Evolutionary conservation across 2,329 filamentous ascomycete species (phyloP).

Genomic region (Bimuria novae-zelandiae): DNA sequence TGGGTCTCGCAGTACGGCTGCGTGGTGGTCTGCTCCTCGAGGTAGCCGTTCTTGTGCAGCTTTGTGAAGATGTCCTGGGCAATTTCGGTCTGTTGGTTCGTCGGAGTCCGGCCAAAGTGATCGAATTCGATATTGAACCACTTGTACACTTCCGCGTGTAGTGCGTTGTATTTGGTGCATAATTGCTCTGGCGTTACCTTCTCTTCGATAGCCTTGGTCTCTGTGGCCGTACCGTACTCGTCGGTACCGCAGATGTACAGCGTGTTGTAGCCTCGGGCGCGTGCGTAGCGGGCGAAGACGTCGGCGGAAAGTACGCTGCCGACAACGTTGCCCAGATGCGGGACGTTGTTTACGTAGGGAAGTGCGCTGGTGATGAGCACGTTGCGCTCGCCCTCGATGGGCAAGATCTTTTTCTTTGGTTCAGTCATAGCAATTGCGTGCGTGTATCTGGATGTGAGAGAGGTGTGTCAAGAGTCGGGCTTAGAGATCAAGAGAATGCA

Average conservation of each 20-base stretch:
- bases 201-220: conserved; percentile 92
- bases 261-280: conserved; percentile 76
- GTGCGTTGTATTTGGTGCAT: conserved; percentile 88
- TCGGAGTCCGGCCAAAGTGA: conserved; percentile 92
- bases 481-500: not conserved
- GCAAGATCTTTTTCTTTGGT: conserved; percentile 52
- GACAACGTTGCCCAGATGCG: conserved; percentile 68
- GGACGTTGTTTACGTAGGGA: conserved; percentile 76
- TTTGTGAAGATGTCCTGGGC: conserved; percentile 88
- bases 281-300: conserved; percentile 75
- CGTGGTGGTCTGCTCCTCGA: conserved; percentile 83
- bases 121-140: conserved; percentile 97
- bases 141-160: conserved; percentile 89
- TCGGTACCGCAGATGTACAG: conserved; percentile 88
- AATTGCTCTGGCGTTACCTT: conserved; percentile 80
- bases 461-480: not conserved
- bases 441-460: not conserved
- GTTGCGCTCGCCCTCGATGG: conserved; percentile 70
- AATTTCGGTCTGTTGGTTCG: conserved; percentile 85
- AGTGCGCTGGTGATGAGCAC: conserved; percentile 90
- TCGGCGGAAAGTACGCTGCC: conserved; percentile 78
- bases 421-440: conserved; percentile 27
- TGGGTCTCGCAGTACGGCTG: conserved; percentile 88
- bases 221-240: conserved; percentile 94
- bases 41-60: conserved; percentile 84